A percentile compares a stretch with the other conserved stretches of the same genome.
phyloP scores from a whole-genome alignment of 306 rosid genomes.

The Lathyrus tuberosus region DNA sequence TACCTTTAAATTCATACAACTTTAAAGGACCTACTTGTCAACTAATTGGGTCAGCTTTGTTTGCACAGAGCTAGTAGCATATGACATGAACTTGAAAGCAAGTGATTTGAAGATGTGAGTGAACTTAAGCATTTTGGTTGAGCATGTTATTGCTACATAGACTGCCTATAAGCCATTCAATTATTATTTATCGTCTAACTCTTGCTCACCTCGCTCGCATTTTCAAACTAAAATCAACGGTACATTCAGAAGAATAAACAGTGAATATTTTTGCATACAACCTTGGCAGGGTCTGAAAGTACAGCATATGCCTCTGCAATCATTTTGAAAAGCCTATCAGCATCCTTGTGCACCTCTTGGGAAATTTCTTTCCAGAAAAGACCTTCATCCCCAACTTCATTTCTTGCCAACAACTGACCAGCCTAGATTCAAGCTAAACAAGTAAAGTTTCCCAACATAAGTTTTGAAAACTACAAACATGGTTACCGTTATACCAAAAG shows the following conservation, averaged over 20 bases:
- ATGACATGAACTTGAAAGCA: slow-evolving; percentile 28
- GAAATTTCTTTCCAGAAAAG: slow-evolving; percentile 85
- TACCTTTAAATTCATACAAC: slow-evolving; percentile 10
- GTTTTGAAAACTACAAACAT: slow-evolving; percentile 17
- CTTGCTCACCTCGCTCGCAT: slow-evolving; percentile 20
- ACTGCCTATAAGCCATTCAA: neutral
- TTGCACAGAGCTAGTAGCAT: slow-evolving; percentile 8
- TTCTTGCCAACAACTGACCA: slow-evolving; percentile 85
- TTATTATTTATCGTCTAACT: slow-evolving; percentile 8
- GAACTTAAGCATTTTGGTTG: neutral
- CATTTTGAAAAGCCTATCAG: slow-evolving; percentile 92
- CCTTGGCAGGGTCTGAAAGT: slow-evolving; percentile 87
- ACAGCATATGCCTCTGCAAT: slow-evolving; percentile 95
- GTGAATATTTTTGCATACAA: slow-evolving; percentile 34
- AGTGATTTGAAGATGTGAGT: neutral
- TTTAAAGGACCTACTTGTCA: neutral
- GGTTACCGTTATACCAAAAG: slow-evolving; percentile 1
- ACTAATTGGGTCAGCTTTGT: slow-evolving; percentile 31
- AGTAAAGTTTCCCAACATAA: neutral
- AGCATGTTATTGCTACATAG: neutral
- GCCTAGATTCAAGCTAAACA: slow-evolving; percentile 61
- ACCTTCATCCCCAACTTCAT: slow-evolving; percentile 78
- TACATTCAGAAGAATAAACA: slow-evolving; percentile 24
- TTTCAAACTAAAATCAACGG: slow-evolving; percentile 7
- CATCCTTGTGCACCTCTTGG: slow-evolving; percentile 79